Evolutionary conservation across 2,329 filamentous ascomycete genomes (phyloP), one percentile per base, ranked within the genome.

Genomic region (Hymenoscyphus albidus): DNA sequence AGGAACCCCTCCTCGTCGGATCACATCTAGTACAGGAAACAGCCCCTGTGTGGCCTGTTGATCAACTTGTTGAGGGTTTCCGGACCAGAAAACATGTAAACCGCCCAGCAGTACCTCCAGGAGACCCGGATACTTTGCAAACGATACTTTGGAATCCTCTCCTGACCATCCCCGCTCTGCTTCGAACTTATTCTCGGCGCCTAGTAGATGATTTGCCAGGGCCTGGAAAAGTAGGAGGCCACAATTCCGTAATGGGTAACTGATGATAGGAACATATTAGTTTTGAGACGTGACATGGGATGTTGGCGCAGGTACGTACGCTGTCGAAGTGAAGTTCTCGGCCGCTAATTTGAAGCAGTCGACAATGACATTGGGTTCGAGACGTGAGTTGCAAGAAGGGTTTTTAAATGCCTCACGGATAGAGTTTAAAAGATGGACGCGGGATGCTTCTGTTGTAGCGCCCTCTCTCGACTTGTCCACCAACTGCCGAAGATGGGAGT

Each of bases 361-460:
- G 9, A 90, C 87, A 27, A 27, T 27, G 7, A 97, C 82, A 70
- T 93, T 89, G 0, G 81, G 80, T 71, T 96, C 92, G 0, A 92
- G 90, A 62, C 84, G 83, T 63, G 86, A 86, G 35, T 91, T 83
- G 14, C 98, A 81, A 59, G 87, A 85, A 0, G 92, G 92, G 70
- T 89, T 93, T 64, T 91, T 94, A 77, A 97, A 95, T 1, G 97
- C 88, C 69, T 96, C 93, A 74, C 95, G 95, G 64, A 99, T 80
- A 66, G 91, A 97, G 75, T 99, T 99, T 74, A 97, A 84, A 0
- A 95, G 93, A 76, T 99, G 95, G 0, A 99, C 95, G 76, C 99
- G 94, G 0, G 93, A 90, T 4, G 98, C 79, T 38, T 83, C 85
- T 64, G 88, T 86, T 79, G 0, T 79, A 57, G 7, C 31, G 0